Base-by-base conservation (phyloP, 805 yeast species). In the Yarrowia keelungensis region DNA sequence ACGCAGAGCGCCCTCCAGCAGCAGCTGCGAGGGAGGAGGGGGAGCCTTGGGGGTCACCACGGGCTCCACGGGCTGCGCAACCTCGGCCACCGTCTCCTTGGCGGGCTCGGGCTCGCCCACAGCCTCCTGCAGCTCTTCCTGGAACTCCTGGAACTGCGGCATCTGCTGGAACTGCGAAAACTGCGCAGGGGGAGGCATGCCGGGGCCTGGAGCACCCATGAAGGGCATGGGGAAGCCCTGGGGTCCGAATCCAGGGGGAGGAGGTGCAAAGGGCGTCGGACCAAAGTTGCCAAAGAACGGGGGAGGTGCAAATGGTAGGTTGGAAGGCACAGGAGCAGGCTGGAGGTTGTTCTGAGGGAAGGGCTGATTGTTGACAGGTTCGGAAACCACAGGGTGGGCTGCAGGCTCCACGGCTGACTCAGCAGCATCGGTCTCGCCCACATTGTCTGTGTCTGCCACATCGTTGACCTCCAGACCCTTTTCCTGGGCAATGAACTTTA, bases 401-500 rank as follows among this genome's bases (percentile, higher is more conserved):
- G 12, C 39, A 8, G 53, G 19, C 53, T 49, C 53, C 0, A 49
- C 35, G 2, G 74, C 46, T 69, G 71, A 46, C 73, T 72, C 45
- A 73, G 62, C 39, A 76, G 73, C 53, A 73, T 72, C 43, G 73
- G 72, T 47, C 74, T 69, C 14, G 74, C 51, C 51, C 3, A 47
- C 51, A 14, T 46, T 46, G 15, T 46, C 49, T 8, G 49, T 46
- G 8, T 54, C 61, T 0, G n/a, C 15, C 26, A 15, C 64, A 0
- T 59, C 42, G 16, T 35, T 5, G 7, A 35, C 51, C 22, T 42
- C 49, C 8, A 71, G 70, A 10, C 79, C 80, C 66, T 71, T 73
- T 26, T 73, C 72, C 69, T 70, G 71, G 54, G 73, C 69, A 66
- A 78, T 74, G 73, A 76, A 79, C 61, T 74, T 73, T 38, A 73